phyloP scores from a whole-genome alignment of 108 stramenopile genomes.

The Nitzschia inconspicua region DNA sequence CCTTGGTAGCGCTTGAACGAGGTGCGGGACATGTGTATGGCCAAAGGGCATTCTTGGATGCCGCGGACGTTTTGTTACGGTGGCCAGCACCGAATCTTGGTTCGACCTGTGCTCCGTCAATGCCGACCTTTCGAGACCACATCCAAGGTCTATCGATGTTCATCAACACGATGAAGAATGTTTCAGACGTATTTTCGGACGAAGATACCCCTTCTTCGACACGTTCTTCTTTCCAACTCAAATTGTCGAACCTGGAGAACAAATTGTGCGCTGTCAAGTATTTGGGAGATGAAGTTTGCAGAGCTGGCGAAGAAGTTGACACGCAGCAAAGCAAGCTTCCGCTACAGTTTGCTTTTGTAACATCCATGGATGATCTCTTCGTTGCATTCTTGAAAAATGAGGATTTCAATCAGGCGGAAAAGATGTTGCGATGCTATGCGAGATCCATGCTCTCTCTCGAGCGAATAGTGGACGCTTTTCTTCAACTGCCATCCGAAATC shows the following conservation, averaged over 20 bases:
- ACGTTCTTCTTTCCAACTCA: conserved; percentile 2
- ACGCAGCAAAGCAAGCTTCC: neutral
- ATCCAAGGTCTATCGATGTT: conserved; percentile 39
- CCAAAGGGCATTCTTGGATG: conserved; percentile 28
- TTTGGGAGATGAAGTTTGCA: neutral
- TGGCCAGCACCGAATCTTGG: conserved; percentile 43
- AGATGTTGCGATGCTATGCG: conserved; percentile 38
- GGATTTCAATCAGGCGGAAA: conserved; percentile 48
- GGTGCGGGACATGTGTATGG: conserved; percentile 16
- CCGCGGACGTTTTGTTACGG: conserved; percentile 37
- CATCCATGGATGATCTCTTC: conserved; percentile 21
- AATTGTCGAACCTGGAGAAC: conserved; percentile 11
- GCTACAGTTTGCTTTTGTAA: conserved; percentile 9
- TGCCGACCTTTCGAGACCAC: conserved; percentile 25
- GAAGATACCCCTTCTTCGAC: conserved; percentile 6
- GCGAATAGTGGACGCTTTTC: conserved; percentile 40
- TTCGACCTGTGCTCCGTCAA: neutral
- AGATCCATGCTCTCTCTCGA: conserved; percentile 31
- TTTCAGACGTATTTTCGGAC: conserved; percentile 17
- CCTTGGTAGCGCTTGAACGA: conserved; percentile 5
- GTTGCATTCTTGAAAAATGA: conserved; percentile 16
- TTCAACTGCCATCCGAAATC: conserved; percentile 37
- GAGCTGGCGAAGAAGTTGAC: neutral
- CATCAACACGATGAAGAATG: conserved; percentile 16
- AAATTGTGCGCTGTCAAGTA: conserved; percentile 13